phyloP scores from a whole-genome alignment of 2,329 filamentous ascomycete species.

The Hyphodiscus sp. region DNA sequence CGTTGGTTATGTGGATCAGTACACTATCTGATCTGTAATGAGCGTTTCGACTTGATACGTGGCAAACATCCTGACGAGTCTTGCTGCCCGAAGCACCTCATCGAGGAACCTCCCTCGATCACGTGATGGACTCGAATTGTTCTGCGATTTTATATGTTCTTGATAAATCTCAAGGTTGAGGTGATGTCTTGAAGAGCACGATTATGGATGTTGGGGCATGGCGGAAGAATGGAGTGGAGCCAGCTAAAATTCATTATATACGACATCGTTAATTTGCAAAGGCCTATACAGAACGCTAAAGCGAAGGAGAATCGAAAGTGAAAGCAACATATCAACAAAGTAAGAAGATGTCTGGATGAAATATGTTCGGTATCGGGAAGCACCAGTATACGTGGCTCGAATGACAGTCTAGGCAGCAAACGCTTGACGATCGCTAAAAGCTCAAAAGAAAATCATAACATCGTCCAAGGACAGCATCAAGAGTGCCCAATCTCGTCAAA shows the following conservation, averaged over 20 bases:
- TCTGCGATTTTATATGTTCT: too few relatives aligned
- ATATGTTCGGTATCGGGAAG: not conserved
- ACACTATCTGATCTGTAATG: not conserved
- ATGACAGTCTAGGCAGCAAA: not conserved
- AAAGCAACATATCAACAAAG: not conserved
- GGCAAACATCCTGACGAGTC: not conserved
- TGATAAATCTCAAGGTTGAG: not conserved
- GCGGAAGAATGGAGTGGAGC: not conserved
- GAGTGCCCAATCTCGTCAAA: not conserved
- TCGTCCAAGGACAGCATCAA: not conserved
- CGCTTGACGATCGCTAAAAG: not conserved
- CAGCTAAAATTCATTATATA: not conserved
- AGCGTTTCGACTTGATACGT: not conserved
- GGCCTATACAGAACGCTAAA: not conserved
- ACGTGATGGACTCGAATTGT: not conserved
- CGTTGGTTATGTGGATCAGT: not conserved
- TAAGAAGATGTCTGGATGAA: not conserved
- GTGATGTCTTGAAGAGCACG: not conserved
- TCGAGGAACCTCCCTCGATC: not conserved
- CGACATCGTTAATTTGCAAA: not conserved
- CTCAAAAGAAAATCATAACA: slow-evolving; percentile 8
- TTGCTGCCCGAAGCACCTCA: not conserved
- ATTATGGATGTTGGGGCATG: not conserved
- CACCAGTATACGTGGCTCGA: not conserved
- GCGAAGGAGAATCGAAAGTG: not conserved